A percentile compares a stretch with the other conserved stretches of the same genome.
phyloP scores from a whole-genome alignment of 2,329 filamentous ascomycete genomes.

The Diaporthe australafricana region DNA sequence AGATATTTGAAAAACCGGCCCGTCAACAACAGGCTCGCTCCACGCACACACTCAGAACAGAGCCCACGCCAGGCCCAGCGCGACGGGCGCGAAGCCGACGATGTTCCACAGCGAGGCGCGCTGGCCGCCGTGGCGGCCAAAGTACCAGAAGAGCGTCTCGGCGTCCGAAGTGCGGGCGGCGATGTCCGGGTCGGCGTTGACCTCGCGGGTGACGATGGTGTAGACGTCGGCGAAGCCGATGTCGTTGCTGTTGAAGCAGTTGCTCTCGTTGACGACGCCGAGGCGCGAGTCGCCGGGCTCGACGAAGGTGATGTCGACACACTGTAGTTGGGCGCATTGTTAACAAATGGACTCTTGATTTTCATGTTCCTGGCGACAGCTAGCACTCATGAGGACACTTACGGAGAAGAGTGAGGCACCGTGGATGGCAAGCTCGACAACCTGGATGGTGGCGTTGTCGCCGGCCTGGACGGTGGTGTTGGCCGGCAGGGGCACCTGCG shows the following conservation, averaged over 20 bases:
- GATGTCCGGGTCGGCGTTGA: slow-evolving; percentile 50
- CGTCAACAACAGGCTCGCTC: background rate
- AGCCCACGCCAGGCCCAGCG: slow-evolving; percentile 52
- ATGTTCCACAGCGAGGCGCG: slow-evolving; percentile 43
- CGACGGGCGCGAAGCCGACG: slow-evolving; percentile 56
- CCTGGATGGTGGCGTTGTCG: slow-evolving; percentile 91
- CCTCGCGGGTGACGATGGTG: slow-evolving; percentile 66
- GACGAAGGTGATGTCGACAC: slow-evolving; percentile 93
- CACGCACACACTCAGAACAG: background rate
- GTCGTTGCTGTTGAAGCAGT: slow-evolving; percentile 89
- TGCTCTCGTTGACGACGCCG: slow-evolving; percentile 78
- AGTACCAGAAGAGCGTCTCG: slow-evolving; percentile 42
- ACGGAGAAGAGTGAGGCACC: slow-evolving; percentile 87
- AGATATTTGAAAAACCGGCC: background rate
- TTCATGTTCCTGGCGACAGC: background rate
- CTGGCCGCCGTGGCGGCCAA: slow-evolving; percentile 39
- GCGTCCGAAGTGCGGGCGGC: slow-evolving; percentile 43
- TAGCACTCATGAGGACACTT: slow-evolving; percentile 49
- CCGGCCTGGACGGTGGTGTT: slow-evolving; percentile 79
- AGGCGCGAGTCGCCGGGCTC: slow-evolving; percentile 78
- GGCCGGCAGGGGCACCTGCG: slow-evolving; percentile 85
- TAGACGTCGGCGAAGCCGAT: slow-evolving; percentile 84
- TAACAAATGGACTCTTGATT: slow-evolving; percentile 20
- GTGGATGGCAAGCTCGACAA: slow-evolving; percentile 85
- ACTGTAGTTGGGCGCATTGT: slow-evolving; percentile 63